A percentile compares a stretch with the other conserved stretches of the same genome.
Evolutionary conservation across 2,329 filamentous ascomycete species (phyloP).

Genomic region (Dactylellina cionopaga): DNA sequence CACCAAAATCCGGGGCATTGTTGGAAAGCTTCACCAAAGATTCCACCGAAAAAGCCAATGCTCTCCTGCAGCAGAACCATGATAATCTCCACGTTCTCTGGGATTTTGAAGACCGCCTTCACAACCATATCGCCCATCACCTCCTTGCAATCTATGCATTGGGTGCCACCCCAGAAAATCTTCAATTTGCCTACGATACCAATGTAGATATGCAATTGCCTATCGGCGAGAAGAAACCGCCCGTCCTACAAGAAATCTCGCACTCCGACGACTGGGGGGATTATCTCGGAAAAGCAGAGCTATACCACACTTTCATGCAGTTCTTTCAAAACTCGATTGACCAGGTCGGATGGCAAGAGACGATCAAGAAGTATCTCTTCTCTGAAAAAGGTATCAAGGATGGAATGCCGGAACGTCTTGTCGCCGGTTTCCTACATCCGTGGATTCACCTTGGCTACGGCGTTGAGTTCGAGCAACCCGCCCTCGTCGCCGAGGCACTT

Average conservation of each 20-base stretch:
- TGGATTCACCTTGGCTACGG: slow-evolving; percentile 87
- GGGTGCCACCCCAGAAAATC: slow-evolving; percentile 69
- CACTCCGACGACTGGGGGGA: slow-evolving; percentile 64
- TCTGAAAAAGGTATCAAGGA: slow-evolving; percentile 72
- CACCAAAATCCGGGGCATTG: slow-evolving; percentile 13
- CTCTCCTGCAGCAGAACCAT: slow-evolving; percentile 80
- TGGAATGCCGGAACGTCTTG: slow-evolving; percentile 75
- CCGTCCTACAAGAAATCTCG: slow-evolving; percentile 67
- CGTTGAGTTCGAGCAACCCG: slow-evolving; percentile 82
- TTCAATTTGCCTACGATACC: slow-evolving; percentile 73
- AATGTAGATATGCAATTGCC: slow-evolving; percentile 72
- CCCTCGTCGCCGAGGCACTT: slow-evolving; percentile 80
- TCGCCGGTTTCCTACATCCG: slow-evolving; percentile 77
- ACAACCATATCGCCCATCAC: slow-evolving; percentile 86
- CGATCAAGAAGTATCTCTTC: slow-evolving; percentile 76
- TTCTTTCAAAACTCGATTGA: slow-evolving; percentile 82
- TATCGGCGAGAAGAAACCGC: slow-evolving; percentile 62
- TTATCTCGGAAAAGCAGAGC: slow-evolving; percentile 71
- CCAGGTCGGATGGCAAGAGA: slow-evolving; percentile 69
- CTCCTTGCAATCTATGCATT: slow-evolving; percentile 80
- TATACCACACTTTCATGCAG: slow-evolving; percentile 78
- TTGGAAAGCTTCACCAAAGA: slow-evolving; percentile 62
- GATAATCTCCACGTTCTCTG: slow-evolving; percentile 79
- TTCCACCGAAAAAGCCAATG: slow-evolving; percentile 71
- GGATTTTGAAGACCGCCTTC: slow-evolving; percentile 74